A percentile compares a stretch with the other conserved stretches of the same genome.
phyloP scores from a whole-genome alignment of 345 rosid species.

The Eutrema yunnanense region DNA sequence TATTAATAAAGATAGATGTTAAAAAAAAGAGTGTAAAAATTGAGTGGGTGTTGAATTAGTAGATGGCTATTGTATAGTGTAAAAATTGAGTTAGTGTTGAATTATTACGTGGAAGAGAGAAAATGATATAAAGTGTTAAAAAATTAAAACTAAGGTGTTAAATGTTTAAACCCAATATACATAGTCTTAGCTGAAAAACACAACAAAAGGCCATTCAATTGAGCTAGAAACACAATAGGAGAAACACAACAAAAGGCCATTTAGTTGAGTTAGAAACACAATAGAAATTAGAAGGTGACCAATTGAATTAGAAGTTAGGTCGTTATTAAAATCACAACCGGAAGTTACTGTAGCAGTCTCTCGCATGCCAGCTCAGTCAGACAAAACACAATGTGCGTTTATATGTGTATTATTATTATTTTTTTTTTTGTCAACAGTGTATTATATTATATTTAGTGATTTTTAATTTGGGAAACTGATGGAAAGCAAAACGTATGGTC shows the following conservation, averaged over 20 bases:
- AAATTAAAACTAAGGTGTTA: no score
- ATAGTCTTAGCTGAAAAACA: neutral
- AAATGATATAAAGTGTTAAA: no score
- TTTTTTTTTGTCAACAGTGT: neutral
- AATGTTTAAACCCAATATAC: no score
- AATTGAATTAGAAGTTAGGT: neutral
- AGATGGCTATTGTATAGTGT: no score
- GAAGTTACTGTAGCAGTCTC: conserved; percentile 4
- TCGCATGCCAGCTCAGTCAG: conserved; percentile 12
- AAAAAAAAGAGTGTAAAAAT: no score
- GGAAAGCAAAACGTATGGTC: conserved; percentile 11
- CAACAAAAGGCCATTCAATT: neutral
- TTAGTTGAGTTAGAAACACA: neutral
- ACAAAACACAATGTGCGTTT: conserved; percentile 3
- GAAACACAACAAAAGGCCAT: neutral
- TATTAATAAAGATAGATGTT: no score
- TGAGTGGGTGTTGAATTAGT: no score
- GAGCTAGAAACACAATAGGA: neutral
- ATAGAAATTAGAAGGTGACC: neutral
- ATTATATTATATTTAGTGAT: neutral
- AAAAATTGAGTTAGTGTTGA: no score
- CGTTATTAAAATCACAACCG: neutral
- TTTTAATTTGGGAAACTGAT: neutral
- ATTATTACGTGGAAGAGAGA: no score
- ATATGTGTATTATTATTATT: neutral